Conservation (phyloP, 2,329 filamentous ascomycete species). For the Calonectria montana region DNA sequence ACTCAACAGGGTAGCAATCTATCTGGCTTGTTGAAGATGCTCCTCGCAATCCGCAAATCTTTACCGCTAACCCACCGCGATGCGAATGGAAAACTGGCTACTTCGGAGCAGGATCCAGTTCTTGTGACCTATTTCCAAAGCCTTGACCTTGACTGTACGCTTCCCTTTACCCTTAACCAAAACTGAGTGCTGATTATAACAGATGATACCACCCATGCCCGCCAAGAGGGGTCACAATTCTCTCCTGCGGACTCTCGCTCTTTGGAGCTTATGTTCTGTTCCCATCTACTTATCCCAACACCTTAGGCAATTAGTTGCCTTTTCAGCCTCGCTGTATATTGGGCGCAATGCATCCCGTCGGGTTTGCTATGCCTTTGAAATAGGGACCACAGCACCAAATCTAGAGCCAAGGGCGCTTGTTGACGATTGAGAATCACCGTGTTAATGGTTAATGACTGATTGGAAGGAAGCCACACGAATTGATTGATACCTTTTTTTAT, state of each 20-base stretch:
- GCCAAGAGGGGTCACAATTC: conserved; percentile 64
- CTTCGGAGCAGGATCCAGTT: conserved; percentile 58
- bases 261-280: conserved; percentile 62
- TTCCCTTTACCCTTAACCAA: not conserved
- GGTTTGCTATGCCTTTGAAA: conserved; percentile 8
- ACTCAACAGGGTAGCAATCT: conserved; percentile 70
- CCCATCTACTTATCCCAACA: conserved; percentile 58
- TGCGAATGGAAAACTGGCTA: conserved; percentile 60
- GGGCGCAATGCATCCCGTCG: conserved; percentile 3
- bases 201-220: conserved; percentile 52
- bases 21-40: conserved; percentile 69
- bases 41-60: conserved; percentile 69
- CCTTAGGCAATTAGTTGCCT: conserved; percentile 15
- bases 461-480: conserved; percentile 37
- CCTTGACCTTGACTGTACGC: conserved; percentile 69
- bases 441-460: conserved; percentile 48
- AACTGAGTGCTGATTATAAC: not conserved
- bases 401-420: not conserved
- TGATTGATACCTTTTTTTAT: conserved; percentile 42
- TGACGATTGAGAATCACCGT: conserved; percentile 14
- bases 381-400: conserved; percentile 6
- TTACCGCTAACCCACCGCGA: conserved; percentile 64
- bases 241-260: conserved; percentile 61
- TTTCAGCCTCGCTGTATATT: not conserved
- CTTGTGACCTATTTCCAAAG: conserved; percentile 65